Evolutionary conservation across 177 flowering plant genomes (phyloP), one percentile per base, ranked within the genome.

Genomic region (Vitis hybrid): DNA sequence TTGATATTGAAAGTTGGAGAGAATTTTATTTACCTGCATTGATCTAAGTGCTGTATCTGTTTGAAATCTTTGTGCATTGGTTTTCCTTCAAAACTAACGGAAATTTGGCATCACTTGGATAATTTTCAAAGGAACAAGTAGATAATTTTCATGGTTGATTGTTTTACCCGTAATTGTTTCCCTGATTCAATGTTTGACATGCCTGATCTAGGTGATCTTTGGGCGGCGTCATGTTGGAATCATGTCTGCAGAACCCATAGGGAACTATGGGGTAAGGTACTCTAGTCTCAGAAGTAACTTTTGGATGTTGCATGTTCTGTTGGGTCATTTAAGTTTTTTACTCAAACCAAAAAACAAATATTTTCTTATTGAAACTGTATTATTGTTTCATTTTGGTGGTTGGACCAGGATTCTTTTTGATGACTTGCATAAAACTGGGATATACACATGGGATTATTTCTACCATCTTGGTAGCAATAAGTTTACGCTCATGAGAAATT

Each of bases 241-340:
- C 73, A 95, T 94, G 96, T 90, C 95, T 31, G 95, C 95, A 9
- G 97, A 94, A 73, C 92, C 94, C 59, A 82, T 92, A n/a, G 98
- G 99, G 62, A 92, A 95, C 86, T 95, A 94, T 57, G 99, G 98
- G 83, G 85, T 94, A 78, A 88, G 98, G 99, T 95, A 86, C 71
- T 73, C 52, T 31, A 17, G 9, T n/a, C 53, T 68, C 11, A 47
- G 11, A 44, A 51, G 28, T 12, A 50, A 2, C 31, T 62, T 20
- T 62, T 24, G 31, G 38, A 10, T 14, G 44, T 62, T 62, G 15
- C 18, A 62, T 19, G 49, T 12, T 61, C 17, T 57, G n/a, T 38
- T 33, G 14, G 22, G 49, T 67, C 55, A 11, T 24, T 24, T 15
- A 10, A 15, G 6, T 19, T 49, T 6, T 10, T 22, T 11, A 8